Conservation (phyloP, 108 stramenopile species). For the Schizochytrium sp. region DNA sequence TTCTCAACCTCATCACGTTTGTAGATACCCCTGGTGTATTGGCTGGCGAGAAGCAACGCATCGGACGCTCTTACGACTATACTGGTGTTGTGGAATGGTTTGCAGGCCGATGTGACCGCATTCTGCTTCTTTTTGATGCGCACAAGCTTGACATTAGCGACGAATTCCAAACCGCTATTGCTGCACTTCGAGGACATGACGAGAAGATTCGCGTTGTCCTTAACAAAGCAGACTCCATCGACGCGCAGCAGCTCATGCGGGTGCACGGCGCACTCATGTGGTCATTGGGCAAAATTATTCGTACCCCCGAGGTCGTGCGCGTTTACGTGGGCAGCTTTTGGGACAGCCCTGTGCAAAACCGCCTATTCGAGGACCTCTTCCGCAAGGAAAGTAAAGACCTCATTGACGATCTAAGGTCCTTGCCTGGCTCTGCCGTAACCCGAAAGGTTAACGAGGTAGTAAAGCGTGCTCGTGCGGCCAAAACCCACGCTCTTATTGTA, state of each 20-base stretch:
- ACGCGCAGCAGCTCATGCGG: slow-evolving; percentile 86
- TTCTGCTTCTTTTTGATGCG: slow-evolving; percentile 95
- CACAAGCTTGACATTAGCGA: slow-evolving; percentile 89
- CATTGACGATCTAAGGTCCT: slow-evolving; percentile 78
- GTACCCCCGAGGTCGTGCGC: slow-evolving; percentile 80
- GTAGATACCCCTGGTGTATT: slow-evolving; percentile 99
- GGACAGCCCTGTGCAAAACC: slow-evolving; percentile 77
- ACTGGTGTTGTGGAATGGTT: slow-evolving; percentile 96
- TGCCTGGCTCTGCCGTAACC: slow-evolving; percentile 75
- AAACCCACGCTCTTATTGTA: slow-evolving; percentile 74
- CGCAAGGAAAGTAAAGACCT: slow-evolving; percentile 82
- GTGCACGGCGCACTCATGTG: slow-evolving; percentile 82
- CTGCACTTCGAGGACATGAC: slow-evolving; percentile 79
- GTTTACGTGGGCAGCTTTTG: slow-evolving; percentile 86
- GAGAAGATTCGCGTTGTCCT: slow-evolving; percentile 85
- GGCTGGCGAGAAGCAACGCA: slow-evolving; percentile 95
- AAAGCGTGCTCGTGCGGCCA: slow-evolving; percentile 76
- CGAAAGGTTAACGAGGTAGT: slow-evolving; percentile 87
- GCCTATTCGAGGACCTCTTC: slow-evolving; percentile 78
- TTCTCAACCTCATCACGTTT: slow-evolving; percentile 89
- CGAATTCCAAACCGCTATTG: slow-evolving; percentile 86
- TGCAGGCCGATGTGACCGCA: slow-evolving; percentile 95
- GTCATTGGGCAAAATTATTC: slow-evolving; percentile 82
- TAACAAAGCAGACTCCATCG: slow-evolving; percentile 87
- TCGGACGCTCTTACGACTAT: slow-evolving; percentile 91